phyloP scores from a whole-genome alignment of 768 basidiomycete species.

The Tylopilus plumbeoviolaceoides region DNA sequence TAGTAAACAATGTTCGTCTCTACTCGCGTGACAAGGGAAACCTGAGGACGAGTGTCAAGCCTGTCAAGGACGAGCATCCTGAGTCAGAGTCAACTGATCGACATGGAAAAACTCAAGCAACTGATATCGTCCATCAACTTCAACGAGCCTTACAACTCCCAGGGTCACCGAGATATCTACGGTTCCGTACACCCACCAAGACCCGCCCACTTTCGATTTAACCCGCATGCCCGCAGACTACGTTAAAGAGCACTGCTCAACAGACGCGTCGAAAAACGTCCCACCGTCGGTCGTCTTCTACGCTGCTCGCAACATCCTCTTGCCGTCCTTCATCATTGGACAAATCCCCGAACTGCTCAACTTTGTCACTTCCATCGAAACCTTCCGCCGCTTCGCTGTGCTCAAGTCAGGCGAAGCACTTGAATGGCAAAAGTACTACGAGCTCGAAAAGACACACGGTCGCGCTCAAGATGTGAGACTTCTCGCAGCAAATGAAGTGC shows the following conservation, averaged over 20 bases:
- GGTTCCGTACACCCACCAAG: constrained; percentile 5
- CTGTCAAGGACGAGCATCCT: neutral
- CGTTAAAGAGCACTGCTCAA: neutral
- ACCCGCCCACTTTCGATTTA: neutral
- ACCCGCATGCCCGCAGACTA: constrained; percentile 9
- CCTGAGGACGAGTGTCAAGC: too few species aligned
- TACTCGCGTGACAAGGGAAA: too few species aligned
- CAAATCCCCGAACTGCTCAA: constrained; percentile 30
- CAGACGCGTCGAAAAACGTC: neutral
- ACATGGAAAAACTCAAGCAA: constrained; percentile 7
- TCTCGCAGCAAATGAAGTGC: constrained; percentile 18
- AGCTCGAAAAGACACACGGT: constrained; percentile 1
- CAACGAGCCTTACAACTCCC: constrained; percentile 6
- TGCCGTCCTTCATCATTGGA: constrained; percentile 26
- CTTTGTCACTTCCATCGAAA: constrained; percentile 21
- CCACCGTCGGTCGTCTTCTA: constrained; percentile 25
- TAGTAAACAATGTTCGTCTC: too few species aligned
- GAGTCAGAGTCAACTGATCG: neutral
- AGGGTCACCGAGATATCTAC: constrained; percentile 14
- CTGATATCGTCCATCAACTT: constrained; percentile 18
- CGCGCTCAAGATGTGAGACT: constrained; percentile 11
- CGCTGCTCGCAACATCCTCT: constrained; percentile 27
- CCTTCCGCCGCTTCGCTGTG: constrained; percentile 16
- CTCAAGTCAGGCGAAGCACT: constrained; percentile 19
- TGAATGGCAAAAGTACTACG: constrained; percentile 26